Percentiles rank a stretch among this genome's conserved stretches.
phyloP scores from a whole-genome alignment of 495 filamentous ascomycete genomes.

The Chaetomium cochliodes region DNA sequence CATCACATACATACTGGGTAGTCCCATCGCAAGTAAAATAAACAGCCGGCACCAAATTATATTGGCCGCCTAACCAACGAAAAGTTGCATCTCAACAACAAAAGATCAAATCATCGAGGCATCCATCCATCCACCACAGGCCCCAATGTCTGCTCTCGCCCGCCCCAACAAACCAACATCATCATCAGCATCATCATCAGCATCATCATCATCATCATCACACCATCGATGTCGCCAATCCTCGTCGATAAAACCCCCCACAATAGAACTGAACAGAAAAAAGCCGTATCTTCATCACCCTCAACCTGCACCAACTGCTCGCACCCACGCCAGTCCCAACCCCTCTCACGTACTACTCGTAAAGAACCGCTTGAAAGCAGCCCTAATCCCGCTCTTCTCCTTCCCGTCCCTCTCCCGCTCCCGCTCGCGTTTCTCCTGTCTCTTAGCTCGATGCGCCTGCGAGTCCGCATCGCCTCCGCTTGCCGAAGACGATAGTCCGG shows the following conservation, averaged over 20 bases:
- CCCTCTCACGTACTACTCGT: neutral
- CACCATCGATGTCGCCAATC: neutral
- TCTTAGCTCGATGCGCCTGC: conserved; percentile 34
- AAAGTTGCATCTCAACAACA: neutral
- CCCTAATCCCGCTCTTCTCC: conserved; percentile 77
- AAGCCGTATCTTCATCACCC: neutral
- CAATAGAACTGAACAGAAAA: neutral
- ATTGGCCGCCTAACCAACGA: neutral
- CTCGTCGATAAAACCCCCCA: neutral
- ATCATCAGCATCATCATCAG: neutral
- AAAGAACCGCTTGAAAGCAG: conserved; percentile 43
- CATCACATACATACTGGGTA: neutral
- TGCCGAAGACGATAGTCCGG: conserved; percentile 17
- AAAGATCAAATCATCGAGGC: neutral
- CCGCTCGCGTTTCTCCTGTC: conserved; percentile 35
- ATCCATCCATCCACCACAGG: no score
- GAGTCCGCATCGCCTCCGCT: conserved; percentile 27
- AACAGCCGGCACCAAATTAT: neutral
- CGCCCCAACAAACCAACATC: neutral
- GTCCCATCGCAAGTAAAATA: neutral
- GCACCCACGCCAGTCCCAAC: neutral
- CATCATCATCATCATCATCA: neutral
- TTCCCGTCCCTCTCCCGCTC: conserved; percentile 58
- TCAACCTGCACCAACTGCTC: no score
- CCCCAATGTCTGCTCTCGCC: neutral